phyloP scores from a whole-genome alignment of 192 early-diverging fungal genomes.

The Coemansia guatemalensis region DNA sequence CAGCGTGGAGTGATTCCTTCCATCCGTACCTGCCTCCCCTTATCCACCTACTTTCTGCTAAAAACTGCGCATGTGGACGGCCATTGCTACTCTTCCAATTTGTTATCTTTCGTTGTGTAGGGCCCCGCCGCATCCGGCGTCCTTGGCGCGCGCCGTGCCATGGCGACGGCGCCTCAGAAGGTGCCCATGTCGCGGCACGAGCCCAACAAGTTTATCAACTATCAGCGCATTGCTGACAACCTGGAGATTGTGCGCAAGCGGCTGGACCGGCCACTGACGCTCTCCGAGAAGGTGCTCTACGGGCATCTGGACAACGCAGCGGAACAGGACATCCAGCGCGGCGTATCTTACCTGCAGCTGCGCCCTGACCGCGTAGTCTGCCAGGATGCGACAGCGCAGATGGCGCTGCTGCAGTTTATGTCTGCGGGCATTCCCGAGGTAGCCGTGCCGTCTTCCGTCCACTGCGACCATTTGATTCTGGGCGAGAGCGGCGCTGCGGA shows the following conservation, averaged over 20 bases:
- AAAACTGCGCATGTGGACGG: not conserved
- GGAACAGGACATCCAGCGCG: constrained; percentile 93
- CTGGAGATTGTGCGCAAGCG: constrained; percentile 90
- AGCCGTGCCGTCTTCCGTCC: constrained; percentile 89
- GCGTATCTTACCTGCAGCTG: constrained; percentile 90
- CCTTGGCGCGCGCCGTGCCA: constrained; percentile 33
- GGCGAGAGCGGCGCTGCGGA: constrained; percentile 80
- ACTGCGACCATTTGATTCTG: constrained; percentile 98
- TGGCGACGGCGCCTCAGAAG: constrained; percentile 59
- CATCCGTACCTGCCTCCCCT: no score
- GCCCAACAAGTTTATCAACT: constrained; percentile 95
- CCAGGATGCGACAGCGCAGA: constrained; percentile 98
- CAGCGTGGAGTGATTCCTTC: no score
- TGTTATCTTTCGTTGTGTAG: constrained; percentile 11
- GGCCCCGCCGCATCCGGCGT: constrained; percentile 8
- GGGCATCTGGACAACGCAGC: constrained; percentile 95
- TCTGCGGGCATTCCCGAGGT: constrained; percentile 83
- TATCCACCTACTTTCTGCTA: not conserved
- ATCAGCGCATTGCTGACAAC: constrained; percentile 94
- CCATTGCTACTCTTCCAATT: not conserved
- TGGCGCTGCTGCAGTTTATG: constrained; percentile 98
- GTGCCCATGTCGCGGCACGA: constrained; percentile 93
- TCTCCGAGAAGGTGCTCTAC: constrained; percentile 98
- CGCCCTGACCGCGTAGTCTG: constrained; percentile 98
- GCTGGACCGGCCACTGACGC: constrained; percentile 85